Percentiles rank a stretch among this genome's conserved stretches.
Conservation (phyloP, 495 filamentous ascomycete species). For the Pyronema omphalodes region DNA sequence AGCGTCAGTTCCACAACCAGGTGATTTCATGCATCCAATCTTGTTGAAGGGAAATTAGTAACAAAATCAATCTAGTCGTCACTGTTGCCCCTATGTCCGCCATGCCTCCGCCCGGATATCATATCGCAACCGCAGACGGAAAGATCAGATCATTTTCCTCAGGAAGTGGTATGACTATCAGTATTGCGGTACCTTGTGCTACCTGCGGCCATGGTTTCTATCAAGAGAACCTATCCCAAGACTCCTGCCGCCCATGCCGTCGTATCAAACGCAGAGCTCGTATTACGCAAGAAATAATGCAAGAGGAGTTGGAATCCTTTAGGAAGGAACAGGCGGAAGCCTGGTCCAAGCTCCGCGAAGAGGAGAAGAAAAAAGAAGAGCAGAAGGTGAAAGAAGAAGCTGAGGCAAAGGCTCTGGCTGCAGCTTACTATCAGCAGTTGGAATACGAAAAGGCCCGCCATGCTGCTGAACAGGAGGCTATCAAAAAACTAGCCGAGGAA, state of each 20-base stretch:
- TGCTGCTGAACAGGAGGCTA: neutral
- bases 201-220: neutral
- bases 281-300: neutral
- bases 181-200: neutral
- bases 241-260: neutral
- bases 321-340: constrained; percentile 1
- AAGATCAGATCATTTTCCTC: neutral
- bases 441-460: neutral
- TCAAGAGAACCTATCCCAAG: neutral
- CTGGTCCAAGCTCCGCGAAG: neutral
- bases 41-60: no score
- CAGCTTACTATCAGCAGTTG: neutral
- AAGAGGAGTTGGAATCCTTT: neutral
- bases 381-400: neutral
- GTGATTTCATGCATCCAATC: no score
- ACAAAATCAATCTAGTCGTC: no score
- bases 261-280: neutral
- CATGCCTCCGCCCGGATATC: no score
- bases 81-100: no score
- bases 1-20: no score
- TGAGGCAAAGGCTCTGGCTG: neutral
- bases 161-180: neutral
- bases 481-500: neutral
- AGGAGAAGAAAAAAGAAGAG: neutral
- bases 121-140: no score